These are phyloP conservation scores for Nigrospora oryzae DNA, from an alignment of 2,329 filamentous ascomycete species.

Conservation along the genomic window DNA sequence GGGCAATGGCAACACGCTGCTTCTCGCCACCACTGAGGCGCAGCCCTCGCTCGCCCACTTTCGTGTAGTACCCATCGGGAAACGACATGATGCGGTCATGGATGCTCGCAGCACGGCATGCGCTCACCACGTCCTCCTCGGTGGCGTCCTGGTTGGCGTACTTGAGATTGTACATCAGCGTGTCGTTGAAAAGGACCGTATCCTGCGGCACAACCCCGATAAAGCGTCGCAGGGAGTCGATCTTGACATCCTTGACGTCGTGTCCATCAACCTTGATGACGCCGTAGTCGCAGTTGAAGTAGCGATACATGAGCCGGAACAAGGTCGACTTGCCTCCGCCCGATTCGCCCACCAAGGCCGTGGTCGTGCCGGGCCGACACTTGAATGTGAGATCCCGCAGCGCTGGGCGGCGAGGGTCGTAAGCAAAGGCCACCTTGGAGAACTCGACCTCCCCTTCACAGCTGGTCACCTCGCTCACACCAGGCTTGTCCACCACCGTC, in stretches of 20 bases:
- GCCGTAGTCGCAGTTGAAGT: conserved; percentile 80
- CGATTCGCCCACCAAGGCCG: conserved; percentile 91
- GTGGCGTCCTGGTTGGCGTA: conserved; percentile 78
- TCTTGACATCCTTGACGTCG: conserved; percentile 78
- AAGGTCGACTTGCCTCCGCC: conserved; percentile 96
- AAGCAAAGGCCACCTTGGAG: conserved; percentile 83
- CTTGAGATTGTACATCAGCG: conserved; percentile 87
- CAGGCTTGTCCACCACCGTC: conserved; percentile 72
- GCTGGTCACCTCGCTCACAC: conserved; percentile 50
- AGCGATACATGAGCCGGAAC: conserved; percentile 91
- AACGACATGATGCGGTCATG: conserved; percentile 88
- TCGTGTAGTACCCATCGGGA: conserved; percentile 80
- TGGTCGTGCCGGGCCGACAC: conserved; percentile 84
- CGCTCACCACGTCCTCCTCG: conserved; percentile 72
- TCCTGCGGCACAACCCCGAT: conserved; percentile 98
- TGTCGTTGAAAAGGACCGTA: conserved; percentile 90
- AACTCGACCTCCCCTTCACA: conserved; percentile 82
- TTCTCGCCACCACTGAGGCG: conserved; percentile 87
- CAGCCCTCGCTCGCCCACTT: conserved; percentile 83
- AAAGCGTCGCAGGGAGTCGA: conserved; percentile 82
- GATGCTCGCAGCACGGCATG: conserved; percentile 80
- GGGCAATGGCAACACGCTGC: conserved; percentile 86
- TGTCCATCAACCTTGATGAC: conserved; percentile 77
- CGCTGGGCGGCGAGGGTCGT: conserved; percentile 79
- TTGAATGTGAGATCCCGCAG: conserved; percentile 77